Conservation (phyloP, 2,329 filamentous ascomycete genomes). For the Cladosporium sphaerospermum region DNA sequence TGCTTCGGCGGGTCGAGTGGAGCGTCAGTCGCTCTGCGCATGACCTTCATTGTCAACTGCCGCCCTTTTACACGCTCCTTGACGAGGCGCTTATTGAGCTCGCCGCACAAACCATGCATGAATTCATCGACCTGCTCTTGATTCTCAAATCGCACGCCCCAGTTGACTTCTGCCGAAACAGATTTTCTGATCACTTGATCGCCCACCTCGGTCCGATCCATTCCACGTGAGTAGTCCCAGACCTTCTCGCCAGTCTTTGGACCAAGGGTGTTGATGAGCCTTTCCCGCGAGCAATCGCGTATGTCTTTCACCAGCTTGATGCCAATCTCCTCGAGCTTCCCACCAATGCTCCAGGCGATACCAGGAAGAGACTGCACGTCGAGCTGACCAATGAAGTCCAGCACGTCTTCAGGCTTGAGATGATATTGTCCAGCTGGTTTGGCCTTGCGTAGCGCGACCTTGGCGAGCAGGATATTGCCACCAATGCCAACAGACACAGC, state of each 20-base stretch:
- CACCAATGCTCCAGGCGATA: conserved; percentile 82
- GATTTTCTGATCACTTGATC: conserved; percentile 83
- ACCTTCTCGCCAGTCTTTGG: conserved; percentile 90
- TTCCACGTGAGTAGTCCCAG: conserved; percentile 82
- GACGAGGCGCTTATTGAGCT: conserved; percentile 72
- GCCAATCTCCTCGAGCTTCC: conserved; percentile 81
- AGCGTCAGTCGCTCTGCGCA: conserved; percentile 78
- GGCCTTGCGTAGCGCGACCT: conserved; percentile 80
- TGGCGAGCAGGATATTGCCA: conserved; percentile 82
- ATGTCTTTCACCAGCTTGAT: conserved; percentile 79
- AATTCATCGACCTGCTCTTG: conserved; percentile 94
- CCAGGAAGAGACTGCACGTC: conserved; percentile 79
- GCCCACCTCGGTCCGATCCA: conserved; percentile 79
- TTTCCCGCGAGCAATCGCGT: conserved; percentile 68
- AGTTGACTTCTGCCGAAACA: conserved; percentile 94
- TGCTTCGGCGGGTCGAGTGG: conserved; percentile 89
- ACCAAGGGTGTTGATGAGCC: conserved; percentile 65
- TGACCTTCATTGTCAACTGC: conserved; percentile 89
- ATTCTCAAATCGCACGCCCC: conserved; percentile 91
- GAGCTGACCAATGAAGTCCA: conserved; percentile 70
- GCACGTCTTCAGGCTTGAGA: conserved; percentile 71
- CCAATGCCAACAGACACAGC: conserved; percentile 91
- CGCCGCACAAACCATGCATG: conserved; percentile 73
- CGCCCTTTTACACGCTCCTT: conserved; percentile 82
- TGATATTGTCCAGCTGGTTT: conserved; percentile 93